Base-by-base conservation (phyloP, 495 filamentous ascomycete genomes). In the Penicillium pancosmium region DNA sequence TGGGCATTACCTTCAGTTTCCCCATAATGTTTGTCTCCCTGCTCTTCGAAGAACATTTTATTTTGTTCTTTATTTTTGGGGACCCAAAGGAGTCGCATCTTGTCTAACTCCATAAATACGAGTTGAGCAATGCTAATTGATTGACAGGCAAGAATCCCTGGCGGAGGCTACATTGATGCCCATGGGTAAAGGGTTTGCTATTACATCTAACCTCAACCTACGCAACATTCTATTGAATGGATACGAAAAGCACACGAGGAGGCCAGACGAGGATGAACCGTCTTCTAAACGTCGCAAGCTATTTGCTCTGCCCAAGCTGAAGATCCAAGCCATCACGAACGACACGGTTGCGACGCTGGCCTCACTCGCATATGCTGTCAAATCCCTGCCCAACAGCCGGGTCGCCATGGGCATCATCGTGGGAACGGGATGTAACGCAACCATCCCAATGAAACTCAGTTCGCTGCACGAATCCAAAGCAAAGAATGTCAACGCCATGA, bases 141-240 rank as follows among this genome's bases (percentile, higher is more conserved):
- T 23, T 33, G 23, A 6, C 60, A 92, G 90, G 67, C 91, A 95
- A 80, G 81, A 82, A 55, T 86, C 88, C 21, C 77, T 93, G 49
- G 80, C 88, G 15, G 84, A 91, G 58, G 91, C 91, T 10, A 88
- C 86, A 5, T 72, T 95, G 40, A 91, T 92, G 88, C 82, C 88
- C 6, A 93, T 93, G 90, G 91, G 91, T 31, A 93, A 95, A 74
- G 91, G 91, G 21, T 95, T 93, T 61, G 86, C 88, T 31, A 89
- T 93, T 46, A 86, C 83, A 0, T 86, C 85, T 2, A 82, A 88
- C 41, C 78, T 91, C 23, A 85, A 93, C 61, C 83, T 95, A 13
- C 86, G 84, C 10, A 81, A 84, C 16, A 86, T 90, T 57, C 78
- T 95, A 12, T 67, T 85, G 2, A 73, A 77, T 41, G 91, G 89